These are phyloP conservation scores for Cucurbita maxima DNA, from an alignment of 306 rosid genomes.

Conservation along the genomic window DNA sequence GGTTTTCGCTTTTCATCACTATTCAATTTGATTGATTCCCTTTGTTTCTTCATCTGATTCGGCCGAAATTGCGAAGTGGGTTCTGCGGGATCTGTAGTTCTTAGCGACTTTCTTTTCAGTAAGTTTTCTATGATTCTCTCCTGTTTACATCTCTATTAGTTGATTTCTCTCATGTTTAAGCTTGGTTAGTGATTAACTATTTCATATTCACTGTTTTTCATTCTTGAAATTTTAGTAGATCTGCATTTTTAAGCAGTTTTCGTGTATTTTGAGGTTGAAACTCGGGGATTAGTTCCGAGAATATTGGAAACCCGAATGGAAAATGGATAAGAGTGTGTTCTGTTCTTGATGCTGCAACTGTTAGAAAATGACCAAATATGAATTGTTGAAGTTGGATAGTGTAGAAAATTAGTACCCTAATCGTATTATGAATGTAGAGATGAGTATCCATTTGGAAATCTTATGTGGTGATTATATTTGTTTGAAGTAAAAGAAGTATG, in stretches of 20 bases:
- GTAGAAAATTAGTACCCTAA: not conserved
- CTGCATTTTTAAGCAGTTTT: not conserved
- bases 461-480: not conserved
- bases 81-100: conserved; percentile 37
- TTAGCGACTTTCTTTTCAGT: conserved; percentile 24
- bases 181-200: not conserved
- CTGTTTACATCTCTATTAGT: not conserved
- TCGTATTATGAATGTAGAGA: not conserved
- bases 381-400: not conserved
- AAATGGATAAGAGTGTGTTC: not conserved
- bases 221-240: not conserved
- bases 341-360: not conserved
- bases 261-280: not conserved
- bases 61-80: conserved; percentile 14
- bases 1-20: conserved; percentile 16
- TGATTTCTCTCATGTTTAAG: not conserved
- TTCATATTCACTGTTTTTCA: not conserved
- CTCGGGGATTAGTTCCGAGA: not conserved
- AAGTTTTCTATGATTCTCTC: conserved; percentile 8
- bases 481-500: conserved; percentile 22
- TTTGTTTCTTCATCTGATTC: conserved; percentile 33
- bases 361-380: not conserved
- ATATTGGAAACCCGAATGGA: not conserved
- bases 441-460: not conserved
- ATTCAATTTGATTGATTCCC: conserved; percentile 12